Conservation (phyloP, 2,329 filamentous ascomycete genomes). For the Hortaea werneckii region DNA sequence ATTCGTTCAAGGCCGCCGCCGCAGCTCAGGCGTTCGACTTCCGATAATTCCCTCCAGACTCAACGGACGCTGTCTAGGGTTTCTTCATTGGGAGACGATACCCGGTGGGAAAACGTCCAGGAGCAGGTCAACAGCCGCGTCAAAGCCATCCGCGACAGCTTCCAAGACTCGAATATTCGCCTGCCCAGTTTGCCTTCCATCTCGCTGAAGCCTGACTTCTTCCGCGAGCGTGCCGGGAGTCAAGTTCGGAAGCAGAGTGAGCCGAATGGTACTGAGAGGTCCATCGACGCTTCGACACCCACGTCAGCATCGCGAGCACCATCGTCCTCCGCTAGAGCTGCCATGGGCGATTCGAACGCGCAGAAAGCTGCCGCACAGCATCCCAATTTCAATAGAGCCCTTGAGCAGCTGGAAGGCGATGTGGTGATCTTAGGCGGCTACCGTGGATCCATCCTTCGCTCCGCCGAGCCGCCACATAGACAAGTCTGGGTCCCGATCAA, state of each 20-base stretch:
- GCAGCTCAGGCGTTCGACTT: constrained; percentile 51
- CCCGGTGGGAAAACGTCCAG: constrained; percentile 66
- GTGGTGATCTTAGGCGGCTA: constrained; percentile 85
- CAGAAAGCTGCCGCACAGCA: constrained; percentile 26
- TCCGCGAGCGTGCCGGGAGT: constrained; percentile 19
- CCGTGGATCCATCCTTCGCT: constrained; percentile 78
- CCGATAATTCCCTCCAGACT: constrained; percentile 66
- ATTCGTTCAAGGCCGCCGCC: constrained; percentile 12
- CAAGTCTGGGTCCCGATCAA: constrained; percentile 93
- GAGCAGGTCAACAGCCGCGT: constrained; percentile 81
- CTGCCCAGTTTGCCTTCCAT: constrained; percentile 41
- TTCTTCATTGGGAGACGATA: constrained; percentile 77
- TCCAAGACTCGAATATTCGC: constrained; percentile 73
- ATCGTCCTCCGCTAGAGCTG: constrained; percentile 15
- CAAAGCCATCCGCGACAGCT: constrained; percentile 82
- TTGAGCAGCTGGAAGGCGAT: constrained; percentile 69
- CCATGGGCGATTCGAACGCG: constrained; percentile 9
- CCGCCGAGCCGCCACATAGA: constrained; percentile 69
- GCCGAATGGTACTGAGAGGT: background rate
- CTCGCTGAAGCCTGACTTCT: constrained; percentile 19
- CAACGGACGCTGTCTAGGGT: constrained; percentile 65
- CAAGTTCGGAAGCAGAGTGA: constrained; percentile 1
- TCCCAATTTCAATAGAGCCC: constrained; percentile 44
- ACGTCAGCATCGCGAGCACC: constrained; percentile 16
- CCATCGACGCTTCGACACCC: background rate